Conservation (phyloP, 1,284 basidiomycete species). For the Pseudozyma sp. region DNA sequence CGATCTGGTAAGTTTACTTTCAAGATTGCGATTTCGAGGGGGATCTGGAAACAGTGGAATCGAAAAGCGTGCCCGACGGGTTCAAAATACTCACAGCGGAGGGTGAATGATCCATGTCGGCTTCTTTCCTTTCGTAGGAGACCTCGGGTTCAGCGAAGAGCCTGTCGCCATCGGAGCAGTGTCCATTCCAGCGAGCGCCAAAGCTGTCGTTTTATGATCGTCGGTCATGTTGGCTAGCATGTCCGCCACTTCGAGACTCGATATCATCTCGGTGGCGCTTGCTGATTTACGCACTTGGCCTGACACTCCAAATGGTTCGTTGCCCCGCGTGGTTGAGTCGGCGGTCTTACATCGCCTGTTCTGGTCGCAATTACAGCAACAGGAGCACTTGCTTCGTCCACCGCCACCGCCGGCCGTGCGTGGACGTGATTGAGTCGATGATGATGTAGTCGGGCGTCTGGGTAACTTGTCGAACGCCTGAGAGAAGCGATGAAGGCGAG, state of each 20-base stretch:
- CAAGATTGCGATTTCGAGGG: too few relatives aligned
- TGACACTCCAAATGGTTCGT: neutral
- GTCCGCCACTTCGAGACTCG: conserved; percentile 20
- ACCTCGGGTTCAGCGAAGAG: neutral
- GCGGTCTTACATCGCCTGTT: too few relatives aligned
- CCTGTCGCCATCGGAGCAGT: neutral
- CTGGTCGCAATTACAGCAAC: too few relatives aligned
- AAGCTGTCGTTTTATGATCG: conserved; percentile 23
- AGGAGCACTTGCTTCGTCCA: neutral
- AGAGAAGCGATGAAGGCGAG: conserved; percentile 1
- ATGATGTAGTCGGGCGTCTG: neutral
- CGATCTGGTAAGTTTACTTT: too few relatives aligned
- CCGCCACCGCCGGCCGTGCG: neutral
- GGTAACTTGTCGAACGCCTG: conserved; percentile 5
- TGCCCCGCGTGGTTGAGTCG: neutral
- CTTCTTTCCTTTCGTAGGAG: neutral
- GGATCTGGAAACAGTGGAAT: too few relatives aligned
- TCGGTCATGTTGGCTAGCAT: conserved; percentile 39
- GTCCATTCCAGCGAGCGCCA: conserved; percentile 37
- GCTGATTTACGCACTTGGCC: neutral
- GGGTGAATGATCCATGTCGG: conserved; percentile 28
- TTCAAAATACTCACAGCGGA: conserved; percentile 20
- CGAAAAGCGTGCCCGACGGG: too few relatives aligned
- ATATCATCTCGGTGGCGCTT: neutral
- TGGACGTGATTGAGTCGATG: neutral